Percentiles rank a stretch among this genome's conserved stretches.
These are phyloP conservation scores for Elaeis oleifera DNA, from an alignment of 202 grass and related monocot genomes.

Conservation along the genomic window DNA sequence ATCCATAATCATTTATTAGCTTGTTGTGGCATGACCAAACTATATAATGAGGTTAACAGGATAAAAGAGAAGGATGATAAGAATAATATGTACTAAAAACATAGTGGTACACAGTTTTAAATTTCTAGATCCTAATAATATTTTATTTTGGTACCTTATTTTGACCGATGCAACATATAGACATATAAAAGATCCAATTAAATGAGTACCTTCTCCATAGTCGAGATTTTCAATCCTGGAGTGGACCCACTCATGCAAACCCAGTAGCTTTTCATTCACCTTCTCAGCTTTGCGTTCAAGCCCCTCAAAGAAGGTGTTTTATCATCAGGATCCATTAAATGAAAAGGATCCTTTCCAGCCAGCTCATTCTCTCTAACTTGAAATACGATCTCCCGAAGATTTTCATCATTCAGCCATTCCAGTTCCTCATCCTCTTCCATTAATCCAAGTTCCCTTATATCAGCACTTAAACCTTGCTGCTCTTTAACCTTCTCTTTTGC, in stretches of 20 bases:
- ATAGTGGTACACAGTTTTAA: too few relatives aligned
- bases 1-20: too few relatives aligned
- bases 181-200: background rate
- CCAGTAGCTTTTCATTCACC: slow-evolving; percentile 22
- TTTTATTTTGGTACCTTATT: too few relatives aligned
- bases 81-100: too few relatives aligned
- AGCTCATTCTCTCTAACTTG: slow-evolving; percentile 30
- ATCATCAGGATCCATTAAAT: slow-evolving; percentile 22
- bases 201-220: slow-evolving; percentile 30
- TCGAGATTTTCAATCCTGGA: slow-evolving; percentile 34
- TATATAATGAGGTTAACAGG: too few relatives aligned
- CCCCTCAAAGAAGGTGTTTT: slow-evolving; percentile 25
- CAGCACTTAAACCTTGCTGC: slow-evolving; percentile 9
- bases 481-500: slow-evolving; percentile 22
- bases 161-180: too few relatives aligned
- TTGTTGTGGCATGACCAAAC: too few relatives aligned
- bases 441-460: slow-evolving; percentile 14
- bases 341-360: slow-evolving; percentile 26
- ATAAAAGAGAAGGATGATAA: too few relatives aligned
- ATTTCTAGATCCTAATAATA: too few relatives aligned
- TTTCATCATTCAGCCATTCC: slow-evolving; percentile 33
- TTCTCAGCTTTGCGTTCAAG: slow-evolving; percentile 26
- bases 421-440: slow-evolving; percentile 9
- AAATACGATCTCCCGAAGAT: slow-evolving; percentile 29
- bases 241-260: slow-evolving; percentile 22